Percentiles rank a stretch among this genome's conserved stretches.
These are phyloP conservation scores for Annona squamosa DNA, from an alignment of 164 flowering plant genomes.

Conservation along the genomic window DNA sequence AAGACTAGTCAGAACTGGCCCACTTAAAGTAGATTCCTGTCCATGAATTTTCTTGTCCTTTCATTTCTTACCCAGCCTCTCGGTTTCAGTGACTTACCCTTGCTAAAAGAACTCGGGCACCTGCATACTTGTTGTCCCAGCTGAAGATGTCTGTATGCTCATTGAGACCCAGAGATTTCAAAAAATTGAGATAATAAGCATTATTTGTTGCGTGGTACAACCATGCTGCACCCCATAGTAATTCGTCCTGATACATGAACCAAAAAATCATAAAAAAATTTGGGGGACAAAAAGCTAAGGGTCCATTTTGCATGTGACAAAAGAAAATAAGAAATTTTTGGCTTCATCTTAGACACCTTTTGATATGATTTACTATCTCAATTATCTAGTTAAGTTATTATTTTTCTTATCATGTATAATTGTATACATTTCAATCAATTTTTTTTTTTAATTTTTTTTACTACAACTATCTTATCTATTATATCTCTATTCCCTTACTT, in stretches of 20 bases:
- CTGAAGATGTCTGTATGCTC: slow-evolving; percentile 64
- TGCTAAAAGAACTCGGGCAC: slow-evolving; percentile 68
- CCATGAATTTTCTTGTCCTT: not conserved
- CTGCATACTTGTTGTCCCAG: slow-evolving; percentile 93
- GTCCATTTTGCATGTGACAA: too few species aligned
- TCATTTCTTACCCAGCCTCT: not conserved
- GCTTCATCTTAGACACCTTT: too few species aligned
- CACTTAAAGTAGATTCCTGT: not conserved
- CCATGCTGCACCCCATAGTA: slow-evolving; percentile 94
- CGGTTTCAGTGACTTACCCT: slow-evolving; percentile 41
- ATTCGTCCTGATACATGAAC: slow-evolving; percentile 53
- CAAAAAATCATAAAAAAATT: too few species aligned
- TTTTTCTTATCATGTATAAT: too few species aligned
- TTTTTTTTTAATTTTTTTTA: too few species aligned
- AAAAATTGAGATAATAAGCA: slow-evolving; percentile 32
- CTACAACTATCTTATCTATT: too few species aligned
- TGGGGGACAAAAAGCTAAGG: too few species aligned
- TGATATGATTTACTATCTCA: too few species aligned
- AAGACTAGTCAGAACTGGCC: not conserved
- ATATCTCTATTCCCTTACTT: too few species aligned
- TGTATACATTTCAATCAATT: too few species aligned
- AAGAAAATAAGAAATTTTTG: too few species aligned
- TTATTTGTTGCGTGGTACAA: slow-evolving; percentile 64
- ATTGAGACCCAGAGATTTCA: slow-evolving; percentile 47
- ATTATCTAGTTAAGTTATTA: too few species aligned